Percentiles rank a stretch among this genome's conserved stretches.
Evolutionary conservation across 2,329 filamentous ascomycete species (phyloP).

Genomic region (Trichoderma simmonsii): DNA sequence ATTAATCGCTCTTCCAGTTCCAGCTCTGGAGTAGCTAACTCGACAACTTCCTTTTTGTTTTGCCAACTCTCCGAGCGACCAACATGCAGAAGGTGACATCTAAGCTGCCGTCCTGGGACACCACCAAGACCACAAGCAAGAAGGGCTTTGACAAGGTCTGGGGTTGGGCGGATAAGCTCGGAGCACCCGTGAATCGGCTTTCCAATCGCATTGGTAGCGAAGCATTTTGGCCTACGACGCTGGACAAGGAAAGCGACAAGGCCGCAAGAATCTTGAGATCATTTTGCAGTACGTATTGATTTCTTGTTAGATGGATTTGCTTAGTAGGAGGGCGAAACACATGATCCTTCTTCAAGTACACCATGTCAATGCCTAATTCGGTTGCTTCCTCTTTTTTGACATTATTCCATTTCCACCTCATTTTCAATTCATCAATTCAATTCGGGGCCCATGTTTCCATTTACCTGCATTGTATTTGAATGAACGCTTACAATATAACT

Average conservation of each 20-base stretch:
- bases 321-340: neutral
- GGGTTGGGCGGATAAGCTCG: slow-evolving; percentile 48
- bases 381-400: neutral
- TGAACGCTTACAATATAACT: neutral
- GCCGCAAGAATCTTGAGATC: slow-evolving; percentile 70
- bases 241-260: slow-evolving; percentile 74
- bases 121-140: slow-evolving; percentile 54
- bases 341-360: neutral
- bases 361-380: neutral
- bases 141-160: slow-evolving; percentile 73
- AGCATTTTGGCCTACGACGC: slow-evolving; percentile 70
- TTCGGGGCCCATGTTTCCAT: neutral
- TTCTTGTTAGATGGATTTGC: neutral
- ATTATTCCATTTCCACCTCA: neutral
- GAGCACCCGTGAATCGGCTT: slow-evolving; percentile 65
- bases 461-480: neutral
- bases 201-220: slow-evolving; percentile 68
- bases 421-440: neutral
- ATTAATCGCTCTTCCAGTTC: neutral
- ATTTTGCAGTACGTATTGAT: slow-evolving; percentile 55
- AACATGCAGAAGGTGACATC: slow-evolving; percentile 36
- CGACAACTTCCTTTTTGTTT: neutral
- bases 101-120: slow-evolving; percentile 47
- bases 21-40: neutral
- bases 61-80: neutral